Conservation (phyloP, 2,329 filamentous ascomycete species). For the Geosmithia putterillii region DNA sequence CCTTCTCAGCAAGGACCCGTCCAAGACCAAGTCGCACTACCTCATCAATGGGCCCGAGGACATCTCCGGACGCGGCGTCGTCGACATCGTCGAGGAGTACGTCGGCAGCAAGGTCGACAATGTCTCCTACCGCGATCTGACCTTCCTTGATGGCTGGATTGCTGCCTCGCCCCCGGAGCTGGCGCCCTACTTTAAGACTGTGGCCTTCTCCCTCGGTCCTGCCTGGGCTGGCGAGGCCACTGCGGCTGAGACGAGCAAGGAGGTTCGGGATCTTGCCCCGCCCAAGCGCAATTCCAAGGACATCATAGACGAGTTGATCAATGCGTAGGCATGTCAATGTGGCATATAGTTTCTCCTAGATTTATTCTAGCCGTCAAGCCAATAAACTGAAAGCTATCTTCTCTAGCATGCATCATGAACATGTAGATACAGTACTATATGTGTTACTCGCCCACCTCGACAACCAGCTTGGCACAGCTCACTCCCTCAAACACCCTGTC, state of each 20-base stretch:
- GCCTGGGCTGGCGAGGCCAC: slow-evolving; percentile 18
- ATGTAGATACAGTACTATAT: no score
- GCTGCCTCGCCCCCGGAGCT: slow-evolving; percentile 7
- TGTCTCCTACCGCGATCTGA: slow-evolving; percentile 16
- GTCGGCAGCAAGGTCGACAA: slow-evolving; percentile 13
- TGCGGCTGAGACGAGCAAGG: slow-evolving; percentile 12
- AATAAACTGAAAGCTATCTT: no score
- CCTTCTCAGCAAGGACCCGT: slow-evolving; percentile 11
- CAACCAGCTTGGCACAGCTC: slow-evolving; percentile 1
- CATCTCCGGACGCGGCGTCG: slow-evolving; percentile 19
- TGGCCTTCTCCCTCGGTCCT: slow-evolving; percentile 9
- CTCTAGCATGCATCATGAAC: no score
- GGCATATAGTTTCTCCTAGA: no score
- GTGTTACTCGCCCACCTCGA: not conserved
- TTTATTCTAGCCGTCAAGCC: no score
- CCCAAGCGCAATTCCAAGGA: slow-evolving; percentile 14
- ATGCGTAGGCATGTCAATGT: not conserved
- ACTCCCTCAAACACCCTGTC: slow-evolving; percentile 17
- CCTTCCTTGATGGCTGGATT: slow-evolving; percentile 14
- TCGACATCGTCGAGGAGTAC: slow-evolving; percentile 19
- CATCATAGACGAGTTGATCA: slow-evolving; percentile 5
- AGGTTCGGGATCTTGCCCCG: slow-evolving; percentile 14
- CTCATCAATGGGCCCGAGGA: slow-evolving; percentile 26
- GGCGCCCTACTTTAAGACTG: slow-evolving; percentile 15
- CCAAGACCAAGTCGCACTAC: slow-evolving; percentile 16